Evolutionary conservation across 2,329 filamentous ascomycete species (phyloP).

Genomic region (Niveomyces coronatus): DNA sequence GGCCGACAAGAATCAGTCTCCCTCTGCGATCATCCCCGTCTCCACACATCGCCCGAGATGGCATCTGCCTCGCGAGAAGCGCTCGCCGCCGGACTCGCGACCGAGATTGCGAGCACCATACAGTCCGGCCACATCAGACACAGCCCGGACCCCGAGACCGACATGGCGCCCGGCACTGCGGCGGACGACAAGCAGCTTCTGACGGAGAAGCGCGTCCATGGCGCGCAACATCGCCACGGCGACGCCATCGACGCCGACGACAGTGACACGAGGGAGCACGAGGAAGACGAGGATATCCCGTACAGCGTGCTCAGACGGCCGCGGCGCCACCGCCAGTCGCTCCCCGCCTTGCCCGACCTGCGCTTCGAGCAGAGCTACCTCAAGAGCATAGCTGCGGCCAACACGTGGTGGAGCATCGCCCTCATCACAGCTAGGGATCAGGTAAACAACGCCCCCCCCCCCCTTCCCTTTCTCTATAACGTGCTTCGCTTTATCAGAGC

Average conservation of each 20-base stretch:
- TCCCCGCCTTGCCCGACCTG: slow-evolving; percentile 70
- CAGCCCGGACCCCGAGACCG: slow-evolving; percentile 59
- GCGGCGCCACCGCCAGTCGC: slow-evolving; percentile 33
- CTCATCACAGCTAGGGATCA: slow-evolving; percentile 87
- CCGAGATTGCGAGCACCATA: slow-evolving; percentile 66
- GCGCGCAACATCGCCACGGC: not conserved
- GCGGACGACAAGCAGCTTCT: slow-evolving; percentile 42
- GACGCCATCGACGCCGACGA: slow-evolving; percentile 30
- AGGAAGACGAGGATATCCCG: slow-evolving; percentile 57
- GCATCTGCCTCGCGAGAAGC: slow-evolving; percentile 28
- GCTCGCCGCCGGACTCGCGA: slow-evolving; percentile 29
- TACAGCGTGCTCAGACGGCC: slow-evolving; percentile 51
- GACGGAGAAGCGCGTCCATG: slow-evolving; percentile 4
- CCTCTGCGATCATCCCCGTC: not conserved
- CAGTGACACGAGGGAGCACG: too few species aligned
- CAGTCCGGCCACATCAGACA: slow-evolving; percentile 72
- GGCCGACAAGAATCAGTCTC: not conserved
- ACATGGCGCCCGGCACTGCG: slow-evolving; percentile 71
- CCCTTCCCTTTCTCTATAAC: too few species aligned
- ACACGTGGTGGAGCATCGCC: slow-evolving; percentile 67
- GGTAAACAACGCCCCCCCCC: too few species aligned
- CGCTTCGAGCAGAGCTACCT: slow-evolving; percentile 98
- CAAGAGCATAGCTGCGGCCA: slow-evolving; percentile 70
- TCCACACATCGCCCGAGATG: slow-evolving; percentile 26
- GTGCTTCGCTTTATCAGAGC: too few species aligned